Evolutionary conservation across 305 asterid species (phyloP).

Genomic region (Solanum chacoense): DNA sequence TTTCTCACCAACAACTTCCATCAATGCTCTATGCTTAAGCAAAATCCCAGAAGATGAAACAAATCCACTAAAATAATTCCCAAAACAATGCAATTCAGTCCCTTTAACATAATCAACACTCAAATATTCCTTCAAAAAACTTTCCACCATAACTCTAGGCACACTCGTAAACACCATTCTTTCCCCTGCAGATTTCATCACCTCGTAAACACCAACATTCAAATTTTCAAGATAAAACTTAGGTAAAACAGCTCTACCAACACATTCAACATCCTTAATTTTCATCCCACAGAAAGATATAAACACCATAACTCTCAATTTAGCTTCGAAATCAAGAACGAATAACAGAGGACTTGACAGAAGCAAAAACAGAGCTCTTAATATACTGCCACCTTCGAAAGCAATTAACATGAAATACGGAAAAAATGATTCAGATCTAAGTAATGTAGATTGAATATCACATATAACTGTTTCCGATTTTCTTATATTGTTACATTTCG

Average conservation of each 20-base stretch:
- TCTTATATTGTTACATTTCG: slow-evolving; percentile 28
- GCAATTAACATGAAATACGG: slow-evolving; percentile 96
- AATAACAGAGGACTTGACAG: slow-evolving; percentile 40
- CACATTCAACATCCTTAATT: slow-evolving; percentile 42
- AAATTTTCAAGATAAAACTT: slow-evolving; percentile 75
- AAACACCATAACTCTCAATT: slow-evolving; percentile 58
- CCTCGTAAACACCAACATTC: slow-evolving; percentile 35
- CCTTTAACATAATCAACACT: slow-evolving; percentile 51
- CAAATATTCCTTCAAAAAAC: slow-evolving; percentile 65
- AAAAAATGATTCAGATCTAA: slow-evolving; percentile 51
- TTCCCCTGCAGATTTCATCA: slow-evolving; percentile 34
- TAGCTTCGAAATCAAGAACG: slow-evolving; percentile 29
- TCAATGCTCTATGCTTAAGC: slow-evolving; percentile 51
- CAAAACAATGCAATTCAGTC: slow-evolving; percentile 53
- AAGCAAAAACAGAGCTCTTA: slow-evolving; percentile 60
- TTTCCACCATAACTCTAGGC: slow-evolving; percentile 83
- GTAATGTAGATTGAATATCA: slow-evolving; percentile 42
- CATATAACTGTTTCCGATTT: slow-evolving; percentile 41
- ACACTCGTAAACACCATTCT: slow-evolving; percentile 42
- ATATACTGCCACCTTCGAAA: slow-evolving; percentile 82
- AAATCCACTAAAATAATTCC: slow-evolving; percentile 54
- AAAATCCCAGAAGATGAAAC: slow-evolving; percentile 39
- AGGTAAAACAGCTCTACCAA: slow-evolving; percentile 68
- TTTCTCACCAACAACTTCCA: slow-evolving; percentile 43
- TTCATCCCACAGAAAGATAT: slow-evolving; percentile 74